Conservation (phyloP, 2,329 filamentous ascomycete species). For the Fonsecaea pedrosoi region DNA sequence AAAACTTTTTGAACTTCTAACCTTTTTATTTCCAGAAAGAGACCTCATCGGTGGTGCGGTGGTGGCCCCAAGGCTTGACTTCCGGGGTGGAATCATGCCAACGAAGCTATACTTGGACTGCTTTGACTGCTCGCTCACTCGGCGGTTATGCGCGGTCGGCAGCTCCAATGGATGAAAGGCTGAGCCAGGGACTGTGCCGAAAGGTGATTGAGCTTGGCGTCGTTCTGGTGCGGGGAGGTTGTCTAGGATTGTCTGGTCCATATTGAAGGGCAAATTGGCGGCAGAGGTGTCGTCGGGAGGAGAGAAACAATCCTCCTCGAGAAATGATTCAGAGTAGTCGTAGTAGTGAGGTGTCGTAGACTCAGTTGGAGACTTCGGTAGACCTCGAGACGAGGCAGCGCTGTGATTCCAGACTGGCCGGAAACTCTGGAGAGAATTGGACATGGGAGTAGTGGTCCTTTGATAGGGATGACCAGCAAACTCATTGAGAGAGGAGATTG, state of each 20-base stretch:
- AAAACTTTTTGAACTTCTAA: constrained; percentile 10
- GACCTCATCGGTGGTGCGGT: constrained; percentile 19
- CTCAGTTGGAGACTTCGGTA: constrained; percentile 37
- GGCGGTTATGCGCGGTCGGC: constrained; percentile 37
- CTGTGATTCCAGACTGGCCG: constrained; percentile 30
- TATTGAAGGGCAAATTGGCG: constrained; percentile 23
- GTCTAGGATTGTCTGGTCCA: constrained; percentile 33
- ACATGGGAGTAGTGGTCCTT: constrained; percentile 35
- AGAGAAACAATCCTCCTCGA: constrained; percentile 35
- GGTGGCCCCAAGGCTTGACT: constrained; percentile 34
- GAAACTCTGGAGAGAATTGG: constrained; percentile 30
- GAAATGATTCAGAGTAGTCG: constrained; percentile 41
- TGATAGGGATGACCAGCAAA: constrained; percentile 6
- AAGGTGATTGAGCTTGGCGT: constrained; percentile 39
- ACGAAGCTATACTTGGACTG: constrained; percentile 32
- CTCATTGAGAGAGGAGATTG: constrained; percentile 21
- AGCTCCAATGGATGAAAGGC: constrained; percentile 36
- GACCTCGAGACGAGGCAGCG: constrained; percentile 22
- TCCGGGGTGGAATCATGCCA: constrained; percentile 30
- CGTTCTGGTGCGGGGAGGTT: constrained; percentile 21
- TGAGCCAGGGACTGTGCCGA: constrained; percentile 39
- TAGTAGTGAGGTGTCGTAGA: constrained; percentile 39
- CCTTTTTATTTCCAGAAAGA: constrained; percentile 18
- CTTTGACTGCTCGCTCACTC: constrained; percentile 36
- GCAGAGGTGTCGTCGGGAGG: constrained; percentile 16